Evolutionary conservation across 495 filamentous ascomycete genomes (phyloP).

Genomic region (Neurospora sp.): DNA sequence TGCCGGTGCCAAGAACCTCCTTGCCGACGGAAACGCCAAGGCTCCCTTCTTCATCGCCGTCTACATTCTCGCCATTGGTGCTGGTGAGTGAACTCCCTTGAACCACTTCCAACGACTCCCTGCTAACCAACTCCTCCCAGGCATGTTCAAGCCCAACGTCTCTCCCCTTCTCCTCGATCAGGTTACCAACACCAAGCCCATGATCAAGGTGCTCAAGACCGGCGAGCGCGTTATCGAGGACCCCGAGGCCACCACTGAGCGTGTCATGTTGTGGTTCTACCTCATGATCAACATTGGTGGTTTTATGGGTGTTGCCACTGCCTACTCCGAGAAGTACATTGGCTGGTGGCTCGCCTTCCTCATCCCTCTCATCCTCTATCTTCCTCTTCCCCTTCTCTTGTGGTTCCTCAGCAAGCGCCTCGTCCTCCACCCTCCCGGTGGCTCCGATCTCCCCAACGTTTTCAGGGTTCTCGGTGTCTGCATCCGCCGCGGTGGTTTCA

Average conservation of each 20-base stretch:
- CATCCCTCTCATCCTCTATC: constrained; percentile 52
- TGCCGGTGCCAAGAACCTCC: constrained; percentile 47
- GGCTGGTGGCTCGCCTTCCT: constrained; percentile 68
- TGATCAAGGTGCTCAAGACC: constrained; percentile 29
- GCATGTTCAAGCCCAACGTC: constrained; percentile 57
- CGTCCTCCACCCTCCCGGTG: constrained; percentile 39
- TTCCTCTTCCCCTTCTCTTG: constrained; percentile 45
- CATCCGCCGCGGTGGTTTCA: constrained; percentile 45
- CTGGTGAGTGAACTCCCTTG: constrained; percentile 43
- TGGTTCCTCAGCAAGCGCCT: constrained; percentile 42
- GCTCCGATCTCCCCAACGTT: constrained; percentile 44
- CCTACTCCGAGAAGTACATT: constrained; percentile 41
- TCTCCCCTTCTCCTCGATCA: constrained; percentile 52
- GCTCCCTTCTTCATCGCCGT: constrained; percentile 49
- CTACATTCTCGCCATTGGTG: constrained; percentile 48
- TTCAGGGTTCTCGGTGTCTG: constrained; percentile 43
- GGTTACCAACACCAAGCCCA: constrained; percentile 37
- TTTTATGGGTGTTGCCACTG: constrained; percentile 45
- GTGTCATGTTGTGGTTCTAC: constrained; percentile 56
- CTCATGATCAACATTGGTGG: constrained; percentile 56
- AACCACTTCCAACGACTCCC: background rate
- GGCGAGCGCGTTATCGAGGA: constrained; percentile 50
- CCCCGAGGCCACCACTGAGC: constrained; percentile 49
- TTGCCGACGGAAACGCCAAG: constrained; percentile 45
- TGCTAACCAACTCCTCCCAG: constrained; percentile 11